These are phyloP conservation scores for Plasmodium chabaudi DNA, from an alignment of 169 alveolate species.

Conservation along the genomic window DNA sequence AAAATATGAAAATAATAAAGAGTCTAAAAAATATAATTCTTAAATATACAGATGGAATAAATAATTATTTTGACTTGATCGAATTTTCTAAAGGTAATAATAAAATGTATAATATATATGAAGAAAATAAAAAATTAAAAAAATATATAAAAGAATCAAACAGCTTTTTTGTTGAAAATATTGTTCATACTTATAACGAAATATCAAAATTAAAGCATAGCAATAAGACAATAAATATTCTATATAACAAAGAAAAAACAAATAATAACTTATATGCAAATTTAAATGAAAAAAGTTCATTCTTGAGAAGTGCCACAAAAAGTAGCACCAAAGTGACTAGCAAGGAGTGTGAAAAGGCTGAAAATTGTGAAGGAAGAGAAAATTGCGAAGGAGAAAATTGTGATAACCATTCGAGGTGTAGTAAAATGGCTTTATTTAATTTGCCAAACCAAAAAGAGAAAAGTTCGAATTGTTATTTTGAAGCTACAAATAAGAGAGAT, in stretches of 20 bases:
- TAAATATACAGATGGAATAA: slow-evolving; percentile 34
- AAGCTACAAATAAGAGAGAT: too few relatives aligned
- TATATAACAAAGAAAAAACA: slow-evolving; percentile 54
- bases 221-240: slow-evolving; percentile 34
- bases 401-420: too few relatives aligned
- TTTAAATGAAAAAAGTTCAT: background rate
- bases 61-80: slow-evolving; percentile 40
- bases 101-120: slow-evolving; percentile 36
- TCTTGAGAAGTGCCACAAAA: background rate
- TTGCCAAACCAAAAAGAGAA: too few relatives aligned
- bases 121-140: slow-evolving; percentile 56
- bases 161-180: slow-evolving; percentile 19
- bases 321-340: background rate
- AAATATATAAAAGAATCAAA: slow-evolving; percentile 47
- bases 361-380: too few relatives aligned
- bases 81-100: slow-evolving; percentile 19
- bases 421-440: too few relatives aligned
- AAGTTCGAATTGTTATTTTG: too few relatives aligned
- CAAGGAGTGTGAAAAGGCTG: background rate
- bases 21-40: slow-evolving; percentile 19
- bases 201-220: slow-evolving; percentile 53
- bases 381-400: too few relatives aligned
- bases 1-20: background rate
- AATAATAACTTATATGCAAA: background rate
- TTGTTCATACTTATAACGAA: slow-evolving; percentile 27